phyloP scores from a whole-genome alignment of 352 stramenopile genomes.

The Pythium dissimile region DNA sequence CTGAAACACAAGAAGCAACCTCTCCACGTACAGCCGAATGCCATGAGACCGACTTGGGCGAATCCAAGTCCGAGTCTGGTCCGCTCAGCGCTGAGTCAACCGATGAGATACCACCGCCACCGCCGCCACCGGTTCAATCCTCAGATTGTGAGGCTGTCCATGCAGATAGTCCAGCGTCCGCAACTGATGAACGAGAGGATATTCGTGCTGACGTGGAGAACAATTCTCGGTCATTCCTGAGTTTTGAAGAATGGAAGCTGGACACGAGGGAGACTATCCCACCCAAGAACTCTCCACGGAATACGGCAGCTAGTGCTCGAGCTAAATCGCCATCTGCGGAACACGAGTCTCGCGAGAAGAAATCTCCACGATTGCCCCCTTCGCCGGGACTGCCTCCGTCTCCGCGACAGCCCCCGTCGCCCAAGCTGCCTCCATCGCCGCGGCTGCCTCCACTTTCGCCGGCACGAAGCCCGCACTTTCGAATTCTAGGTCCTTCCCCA shows the following conservation, averaged over 20 bases:
- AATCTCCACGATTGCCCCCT: not conserved
- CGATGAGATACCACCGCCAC: no score
- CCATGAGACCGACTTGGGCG: no score
- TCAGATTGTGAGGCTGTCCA: no score
- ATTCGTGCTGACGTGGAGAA: not conserved
- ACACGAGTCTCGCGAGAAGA: not conserved
- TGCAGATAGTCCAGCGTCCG: not conserved
- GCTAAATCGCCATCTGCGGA: not conserved
- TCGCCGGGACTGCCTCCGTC: slow-evolving; percentile 5
- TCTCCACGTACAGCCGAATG: no score
- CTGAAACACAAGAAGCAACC: no score
- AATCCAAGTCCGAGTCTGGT: no score
- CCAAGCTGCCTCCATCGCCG: not conserved
- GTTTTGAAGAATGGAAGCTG: not conserved
- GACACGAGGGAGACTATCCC: not conserved
- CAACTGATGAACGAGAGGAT: not conserved
- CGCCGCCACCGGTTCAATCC: no score
- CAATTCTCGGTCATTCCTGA: not conserved
- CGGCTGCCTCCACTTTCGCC: slow-evolving; percentile 12
- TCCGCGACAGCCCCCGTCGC: no score
- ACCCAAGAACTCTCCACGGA: not conserved
- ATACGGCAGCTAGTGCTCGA: not conserved
- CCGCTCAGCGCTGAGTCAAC: no score
- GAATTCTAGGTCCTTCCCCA: not conserved
- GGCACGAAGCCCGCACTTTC: slow-evolving; percentile 3